Conservation (phyloP, 352 stramenopile genomes). For the Globisporangium recalcitrans region DNA sequence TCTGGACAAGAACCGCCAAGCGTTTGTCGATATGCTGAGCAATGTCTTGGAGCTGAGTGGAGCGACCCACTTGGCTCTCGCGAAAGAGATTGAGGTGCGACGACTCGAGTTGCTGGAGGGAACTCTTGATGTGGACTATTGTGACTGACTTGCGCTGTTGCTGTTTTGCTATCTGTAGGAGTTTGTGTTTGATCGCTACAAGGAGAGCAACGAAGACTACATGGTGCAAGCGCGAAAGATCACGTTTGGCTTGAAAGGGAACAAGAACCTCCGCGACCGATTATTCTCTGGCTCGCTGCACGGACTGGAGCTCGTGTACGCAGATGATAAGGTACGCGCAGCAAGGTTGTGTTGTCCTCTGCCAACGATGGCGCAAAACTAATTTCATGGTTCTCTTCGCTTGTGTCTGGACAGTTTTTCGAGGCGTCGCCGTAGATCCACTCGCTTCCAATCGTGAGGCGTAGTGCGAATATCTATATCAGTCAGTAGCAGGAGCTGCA, state of each 20-base stretch:
- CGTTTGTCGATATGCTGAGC: constrained; percentile 67
- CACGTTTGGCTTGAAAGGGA: constrained; percentile 74
- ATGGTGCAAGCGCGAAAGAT: constrained; percentile 66
- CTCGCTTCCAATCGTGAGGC: neutral
- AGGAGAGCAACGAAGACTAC: constrained; percentile 76
- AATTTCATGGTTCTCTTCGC: neutral
- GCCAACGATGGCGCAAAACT: no score
- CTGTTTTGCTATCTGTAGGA: constrained; percentile 25
- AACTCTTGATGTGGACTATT: neutral
- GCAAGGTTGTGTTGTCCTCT: no score
- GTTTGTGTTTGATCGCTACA: constrained; percentile 76
- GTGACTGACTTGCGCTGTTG: neutral
- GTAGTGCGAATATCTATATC: constrained; percentile 12
- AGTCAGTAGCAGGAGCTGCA: constrained; percentile 3
- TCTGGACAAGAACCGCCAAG: constrained; percentile 49
- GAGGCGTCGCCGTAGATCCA: constrained; percentile 13
- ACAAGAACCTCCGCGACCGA: constrained; percentile 52
- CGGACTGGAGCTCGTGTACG: constrained; percentile 69
- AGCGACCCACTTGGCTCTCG: constrained; percentile 30
- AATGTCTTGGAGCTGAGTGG: constrained; percentile 46
- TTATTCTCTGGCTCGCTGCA: constrained; percentile 61
- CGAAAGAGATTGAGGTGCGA: constrained; percentile 68
- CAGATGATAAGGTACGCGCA: constrained; percentile 47
- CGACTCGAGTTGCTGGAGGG: neutral
- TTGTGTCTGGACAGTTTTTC: constrained; percentile 12